Evolutionary conservation across 2,329 filamentous ascomycete species (phyloP), one percentile per base, ranked within the genome.

Genomic region (Cladophialophora yegresii): DNA sequence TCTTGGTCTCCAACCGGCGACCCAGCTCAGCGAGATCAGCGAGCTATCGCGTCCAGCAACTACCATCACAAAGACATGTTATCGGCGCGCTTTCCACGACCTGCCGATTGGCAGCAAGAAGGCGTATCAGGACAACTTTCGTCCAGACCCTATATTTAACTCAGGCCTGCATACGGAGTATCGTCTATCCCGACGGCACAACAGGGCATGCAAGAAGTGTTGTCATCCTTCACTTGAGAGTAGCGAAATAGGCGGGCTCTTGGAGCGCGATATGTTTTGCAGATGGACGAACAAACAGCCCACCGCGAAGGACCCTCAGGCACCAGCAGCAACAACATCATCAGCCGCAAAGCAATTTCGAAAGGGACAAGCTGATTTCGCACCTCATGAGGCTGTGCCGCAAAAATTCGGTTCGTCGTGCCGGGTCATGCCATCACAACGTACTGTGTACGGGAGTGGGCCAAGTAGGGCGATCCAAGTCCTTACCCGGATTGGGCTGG

Each of bases 171-270:
- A 75, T n/a, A n/a, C n/a, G n/a, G n/a, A n/a, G n/a, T 60, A 55
- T 79, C 43, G 69, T 79, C 9, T 79, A 78, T 54, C 76, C 76
- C 4, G 65, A 71, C 1, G 73, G 73, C 1, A 51, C 75, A 4
- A 75, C 76, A 0, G 70, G 70, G 74, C 4, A 67, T 72, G 2
- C 68, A 73, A 20, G 71, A 76, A 43, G 69, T 76, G 33, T 32
- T 75, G 10, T 75, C 1, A 74, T 78, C 60, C 65, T 74, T 13
- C 77, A 79, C 65, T 73, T 77, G 76, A 76, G 1, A 78, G 79
- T 68, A 76, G 79, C 32, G 76, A 73, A 28, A 67, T 78, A 54
- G 64, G 74, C 3, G 73, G 73, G 30, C 26, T 68, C 12, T 10
- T 62, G 54, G 51, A 54, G 26, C 45, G 51, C 9, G 61, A 63